These are phyloP conservation scores for Leishmania amazonensis DNA, from an alignment of 208 protist species.

Conservation along the genomic window DNA sequence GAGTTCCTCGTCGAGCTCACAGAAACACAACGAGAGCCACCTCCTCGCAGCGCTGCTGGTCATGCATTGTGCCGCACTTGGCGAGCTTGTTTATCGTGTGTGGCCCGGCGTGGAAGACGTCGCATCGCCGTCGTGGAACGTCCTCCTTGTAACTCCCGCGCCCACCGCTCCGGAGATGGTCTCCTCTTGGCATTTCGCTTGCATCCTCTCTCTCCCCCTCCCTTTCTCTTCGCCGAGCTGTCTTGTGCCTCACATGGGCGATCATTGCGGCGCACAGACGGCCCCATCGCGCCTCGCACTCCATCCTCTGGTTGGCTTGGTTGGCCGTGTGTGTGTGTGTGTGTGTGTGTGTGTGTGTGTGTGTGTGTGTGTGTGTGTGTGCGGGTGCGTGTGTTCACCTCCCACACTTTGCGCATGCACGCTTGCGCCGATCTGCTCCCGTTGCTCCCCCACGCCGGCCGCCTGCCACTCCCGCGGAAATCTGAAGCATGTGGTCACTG, in stretches of 20 bases:
- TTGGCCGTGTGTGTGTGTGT: too few species aligned
- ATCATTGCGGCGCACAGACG: neutral
- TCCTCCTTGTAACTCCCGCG: neutral
- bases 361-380: too few species aligned
- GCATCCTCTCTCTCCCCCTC: neutral
- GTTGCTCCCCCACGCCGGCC: neutral
- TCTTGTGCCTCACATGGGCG: neutral
- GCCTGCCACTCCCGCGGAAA: neutral
- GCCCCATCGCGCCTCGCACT: neutral
- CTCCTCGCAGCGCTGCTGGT: neutral
- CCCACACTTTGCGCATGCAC: neutral
- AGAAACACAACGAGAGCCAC: neutral
- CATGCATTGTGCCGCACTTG: neutral
- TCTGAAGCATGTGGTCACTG: neutral
- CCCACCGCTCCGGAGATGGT: neutral
- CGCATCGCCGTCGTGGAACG: neutral
- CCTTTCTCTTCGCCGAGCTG: neutral
- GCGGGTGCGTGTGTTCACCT: too few species aligned
- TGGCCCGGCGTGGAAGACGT: neutral
- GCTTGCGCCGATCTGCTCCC: neutral
- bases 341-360: too few species aligned
- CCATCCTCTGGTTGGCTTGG: neutral
- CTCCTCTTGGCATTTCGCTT: neutral
- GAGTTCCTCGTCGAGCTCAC: neutral
- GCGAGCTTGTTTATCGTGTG: neutral